These are phyloP conservation scores for Monilinia fructigena DNA, from an alignment of 2,329 filamentous ascomycete species.

Conservation along the genomic window DNA sequence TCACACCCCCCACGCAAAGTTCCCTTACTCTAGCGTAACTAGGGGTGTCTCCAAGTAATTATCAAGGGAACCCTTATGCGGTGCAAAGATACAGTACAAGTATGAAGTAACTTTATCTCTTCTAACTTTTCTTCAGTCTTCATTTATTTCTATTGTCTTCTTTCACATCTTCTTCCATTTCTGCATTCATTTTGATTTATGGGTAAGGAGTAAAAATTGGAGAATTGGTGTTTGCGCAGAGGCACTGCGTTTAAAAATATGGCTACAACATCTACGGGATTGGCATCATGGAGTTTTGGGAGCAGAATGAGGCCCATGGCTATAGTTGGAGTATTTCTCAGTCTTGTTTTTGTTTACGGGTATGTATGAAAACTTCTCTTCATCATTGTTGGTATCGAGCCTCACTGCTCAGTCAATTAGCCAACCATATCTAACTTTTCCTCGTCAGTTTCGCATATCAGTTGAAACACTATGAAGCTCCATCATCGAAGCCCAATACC, in stretches of 20 bases:
- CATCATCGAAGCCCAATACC: not conserved
- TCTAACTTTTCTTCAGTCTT: not conserved
- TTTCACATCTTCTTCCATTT: not conserved
- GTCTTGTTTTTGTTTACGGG: constrained; percentile 14
- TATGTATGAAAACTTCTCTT: not conserved
- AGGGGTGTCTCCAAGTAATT: not conserved
- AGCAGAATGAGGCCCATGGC: constrained; percentile 3
- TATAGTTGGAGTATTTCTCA: constrained; percentile 3
- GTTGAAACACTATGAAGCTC: not conserved
- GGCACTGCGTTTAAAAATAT: not conserved
- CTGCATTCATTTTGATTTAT: not conserved
- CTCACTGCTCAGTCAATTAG: not conserved
- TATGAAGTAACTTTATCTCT: not conserved
- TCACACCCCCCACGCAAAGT: not conserved
- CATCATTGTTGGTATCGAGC: too few relatives aligned
- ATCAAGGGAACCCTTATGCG: not conserved
- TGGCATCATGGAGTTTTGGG: constrained; percentile 3
- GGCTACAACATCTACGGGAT: not conserved
- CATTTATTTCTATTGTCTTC: not conserved
- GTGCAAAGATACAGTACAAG: not conserved
- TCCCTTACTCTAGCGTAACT: not conserved
- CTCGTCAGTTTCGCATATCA: constrained; percentile 5
- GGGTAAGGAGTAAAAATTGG: not conserved
- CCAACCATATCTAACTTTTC: not conserved
- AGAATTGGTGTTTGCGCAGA: not conserved